phyloP scores from a whole-genome alignment of 1,284 basidiomycete genomes.

The Chalciporus sp. region DNA sequence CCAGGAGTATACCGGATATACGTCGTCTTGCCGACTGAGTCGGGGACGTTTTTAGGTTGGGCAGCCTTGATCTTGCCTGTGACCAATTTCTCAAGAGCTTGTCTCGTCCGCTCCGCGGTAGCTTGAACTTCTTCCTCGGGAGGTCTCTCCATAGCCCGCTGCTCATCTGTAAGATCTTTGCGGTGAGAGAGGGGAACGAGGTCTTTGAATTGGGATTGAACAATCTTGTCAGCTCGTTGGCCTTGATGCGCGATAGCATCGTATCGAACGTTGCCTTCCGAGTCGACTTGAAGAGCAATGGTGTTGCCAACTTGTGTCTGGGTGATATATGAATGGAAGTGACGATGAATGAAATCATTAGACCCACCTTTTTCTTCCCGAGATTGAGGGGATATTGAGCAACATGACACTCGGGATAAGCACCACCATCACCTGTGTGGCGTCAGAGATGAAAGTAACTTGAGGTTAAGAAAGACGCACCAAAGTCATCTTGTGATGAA shows the following conservation, averaged over 20 bases:
- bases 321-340: slow-evolving; percentile 2
- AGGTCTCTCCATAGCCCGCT: slow-evolving; percentile 84
- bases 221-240: slow-evolving; percentile 79
- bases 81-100: slow-evolving; percentile 91
- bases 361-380: slow-evolving; percentile 83
- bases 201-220: slow-evolving; percentile 98
- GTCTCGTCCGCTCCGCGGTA: slow-evolving; percentile 88
- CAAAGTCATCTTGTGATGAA: slow-evolving; percentile 80
- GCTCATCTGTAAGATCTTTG: slow-evolving; percentile 81
- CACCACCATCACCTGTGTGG: slow-evolving; percentile 80
- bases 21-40: slow-evolving; percentile 74
- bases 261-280: slow-evolving; percentile 95
- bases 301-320: slow-evolving; percentile 90
- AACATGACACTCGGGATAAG: slow-evolving; percentile 96
- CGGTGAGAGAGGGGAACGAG: slow-evolving; percentile 91
- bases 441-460: neutral
- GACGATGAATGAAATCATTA: neutral
- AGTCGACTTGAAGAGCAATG: slow-evolving; percentile 94
- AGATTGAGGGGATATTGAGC: slow-evolving; percentile 97
- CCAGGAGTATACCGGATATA: slow-evolving; percentile 98
- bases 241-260: slow-evolving; percentile 97
- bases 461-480: slow-evolving; percentile 41
- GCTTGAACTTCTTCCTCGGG: slow-evolving; percentile 87
- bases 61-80: slow-evolving; percentile 97
- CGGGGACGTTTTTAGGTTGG: slow-evolving; percentile 87